Evolutionary conservation across 2,329 filamentous ascomycete genomes (phyloP), one percentile per base, ranked within the genome.

Genomic region (Exophiala alcalophila): DNA sequence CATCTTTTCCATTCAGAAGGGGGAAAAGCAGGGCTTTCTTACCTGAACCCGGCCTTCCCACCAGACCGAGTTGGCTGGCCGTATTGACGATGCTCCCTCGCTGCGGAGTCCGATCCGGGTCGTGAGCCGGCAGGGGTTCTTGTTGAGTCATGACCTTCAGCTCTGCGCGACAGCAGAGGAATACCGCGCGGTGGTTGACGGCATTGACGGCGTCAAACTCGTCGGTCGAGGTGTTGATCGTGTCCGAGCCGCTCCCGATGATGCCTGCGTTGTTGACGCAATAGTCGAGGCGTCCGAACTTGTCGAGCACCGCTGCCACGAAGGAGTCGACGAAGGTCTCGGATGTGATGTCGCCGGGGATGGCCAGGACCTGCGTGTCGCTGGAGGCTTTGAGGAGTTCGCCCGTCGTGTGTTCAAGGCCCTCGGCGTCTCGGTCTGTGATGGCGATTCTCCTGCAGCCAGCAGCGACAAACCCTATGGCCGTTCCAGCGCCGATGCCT

Each of bases 281-380:
- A 12, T 59, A 55, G 20, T 61, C 57, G 6, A 61, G 47, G 9
- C 50, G 48, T 19, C 57, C 80, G 52, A 79, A 76, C 48, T 77
- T 78, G 39, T 68, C 63, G 6, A 72, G 73, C 15, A 76, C 69
- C 40, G 73, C 69, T 54, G 81, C 76, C 11, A 73, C 73, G 21
- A 72, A 69, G 32, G 77, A 67, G 57, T 81, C 72, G 41, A 71
- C 55, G 11, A 52, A 72, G 46, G 68, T 63, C 53, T 71, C 70
- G 8, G 71, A 72, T 14, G 73, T 68, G 20, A 74, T 73, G 11
- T 73, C 72, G 16, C n/a, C n/a, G n/a, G n/a, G n/a, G n/a, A n/a
- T n/a, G n/a, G n/a, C n/a, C n/a, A n/a, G n/a, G n/a, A n/a, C n/a
- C n/a, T n/a, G n/a, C n/a, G n/a, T n/a, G n/a, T n/a, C n/a, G n/a